Percentiles rank a stretch among this genome's conserved stretches.
Evolutionary conservation across 805 yeast species (phyloP).

Genomic region (Lipomyces sp.): DNA sequence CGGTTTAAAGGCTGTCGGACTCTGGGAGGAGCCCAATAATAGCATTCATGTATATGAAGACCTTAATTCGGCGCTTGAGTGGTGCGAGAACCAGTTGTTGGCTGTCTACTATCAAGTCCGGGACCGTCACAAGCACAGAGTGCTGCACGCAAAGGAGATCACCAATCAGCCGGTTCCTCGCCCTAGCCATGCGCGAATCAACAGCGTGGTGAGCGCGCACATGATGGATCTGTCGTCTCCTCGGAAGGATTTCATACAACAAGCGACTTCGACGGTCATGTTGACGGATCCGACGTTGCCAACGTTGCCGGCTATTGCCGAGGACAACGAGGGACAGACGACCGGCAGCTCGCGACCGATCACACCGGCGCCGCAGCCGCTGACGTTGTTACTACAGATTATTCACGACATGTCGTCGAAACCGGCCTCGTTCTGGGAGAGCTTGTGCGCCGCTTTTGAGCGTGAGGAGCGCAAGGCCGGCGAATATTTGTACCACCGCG

Average conservation of each 20-base stretch:
- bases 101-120: slow-evolving; percentile 58
- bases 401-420: slow-evolving; percentile 62
- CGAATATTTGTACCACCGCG: slow-evolving; percentile 51
- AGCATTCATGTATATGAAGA: slow-evolving; percentile 70
- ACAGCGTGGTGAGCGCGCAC: neutral
- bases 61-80: slow-evolving; percentile 86
- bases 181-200: neutral
- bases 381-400: slow-evolving; percentile 66
- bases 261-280: slow-evolving; percentile 21
- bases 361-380: slow-evolving; percentile 51
- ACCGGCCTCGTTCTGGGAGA: slow-evolving; percentile 65
- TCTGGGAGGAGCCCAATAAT: slow-evolving; percentile 57
- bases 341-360: neutral
- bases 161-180: neutral
- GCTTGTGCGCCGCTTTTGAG: slow-evolving; percentile 60
- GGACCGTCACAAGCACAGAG: slow-evolving; percentile 34
- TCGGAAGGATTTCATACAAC: slow-evolving; percentile 21
- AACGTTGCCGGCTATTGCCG: slow-evolving; percentile 6
- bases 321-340: neutral
- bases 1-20: slow-evolving; percentile 81
- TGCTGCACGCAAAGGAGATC: neutral
- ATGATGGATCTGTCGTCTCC: slow-evolving; percentile 18
- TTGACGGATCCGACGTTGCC: slow-evolving; percentile 29
- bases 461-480: slow-evolving; percentile 56
- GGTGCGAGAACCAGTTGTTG: slow-evolving; percentile 94